Evolutionary conservation across 1,284 basidiomycete genomes (phyloP).

Genomic region (Cutaneotrichosporon dermatis): DNA sequence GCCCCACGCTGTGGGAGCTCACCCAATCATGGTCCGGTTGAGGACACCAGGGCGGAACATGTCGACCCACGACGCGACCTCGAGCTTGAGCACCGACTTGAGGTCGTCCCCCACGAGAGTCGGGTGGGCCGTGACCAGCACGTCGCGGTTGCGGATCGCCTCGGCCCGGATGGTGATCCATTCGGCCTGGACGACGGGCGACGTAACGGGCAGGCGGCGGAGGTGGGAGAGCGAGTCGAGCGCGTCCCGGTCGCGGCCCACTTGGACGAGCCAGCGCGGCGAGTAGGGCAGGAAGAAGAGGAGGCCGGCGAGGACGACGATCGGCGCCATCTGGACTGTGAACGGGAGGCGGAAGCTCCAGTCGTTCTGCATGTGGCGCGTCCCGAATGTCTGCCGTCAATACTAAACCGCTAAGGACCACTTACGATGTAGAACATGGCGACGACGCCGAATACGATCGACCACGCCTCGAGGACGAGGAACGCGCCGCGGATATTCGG

Average conservation of each 20-base stretch:
- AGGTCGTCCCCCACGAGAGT: conserved; percentile 11
- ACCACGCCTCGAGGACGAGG: conserved; percentile 68
- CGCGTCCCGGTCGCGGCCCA: conserved; percentile 33
- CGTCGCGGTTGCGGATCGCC: conserved; percentile 23
- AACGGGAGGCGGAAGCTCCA: conserved; percentile 36
- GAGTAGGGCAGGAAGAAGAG: conserved; percentile 52
- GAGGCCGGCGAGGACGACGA: conserved; percentile 42
- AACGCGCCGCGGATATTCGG: conserved; percentile 63
- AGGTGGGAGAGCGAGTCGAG: conserved; percentile 33
- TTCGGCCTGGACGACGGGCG: conserved; percentile 40
- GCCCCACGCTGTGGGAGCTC: too few species aligned
- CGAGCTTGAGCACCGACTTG: conserved; percentile 20
- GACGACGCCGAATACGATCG: conserved; percentile 59
- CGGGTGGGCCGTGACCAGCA: conserved; percentile 17
- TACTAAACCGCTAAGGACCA: neutral
- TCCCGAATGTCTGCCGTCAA: conserved; percentile 17
- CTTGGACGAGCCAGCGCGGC: conserved; percentile 58
- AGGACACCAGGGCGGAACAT: conserved; percentile 25
- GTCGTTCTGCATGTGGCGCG: conserved; percentile 18
- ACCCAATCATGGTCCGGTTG: conserved; percentile 20
- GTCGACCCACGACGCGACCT: conserved; percentile 23
- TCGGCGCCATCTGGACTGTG: conserved; percentile 34
- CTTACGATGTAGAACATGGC: conserved; percentile 15
- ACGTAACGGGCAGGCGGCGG: conserved; percentile 30
- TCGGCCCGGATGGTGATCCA: conserved; percentile 43